Conservation (phyloP, 805 yeast species). For the Zygotorulaspora danielsina region DNA sequence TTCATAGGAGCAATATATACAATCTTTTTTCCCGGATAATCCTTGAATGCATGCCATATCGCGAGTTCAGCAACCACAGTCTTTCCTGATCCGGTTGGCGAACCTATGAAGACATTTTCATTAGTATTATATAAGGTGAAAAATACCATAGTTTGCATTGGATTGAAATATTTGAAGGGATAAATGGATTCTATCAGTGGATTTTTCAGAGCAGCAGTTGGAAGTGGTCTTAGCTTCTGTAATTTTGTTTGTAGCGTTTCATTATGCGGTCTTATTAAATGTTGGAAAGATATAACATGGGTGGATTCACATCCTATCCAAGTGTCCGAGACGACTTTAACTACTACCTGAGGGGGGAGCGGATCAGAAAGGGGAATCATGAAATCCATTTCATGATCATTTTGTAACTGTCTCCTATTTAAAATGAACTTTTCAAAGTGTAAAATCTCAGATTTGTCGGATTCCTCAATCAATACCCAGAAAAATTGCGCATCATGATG, state of each 20-base stretch:
- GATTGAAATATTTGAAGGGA: constrained; percentile 82
- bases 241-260: constrained; percentile 82
- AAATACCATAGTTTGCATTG: constrained; percentile 97
- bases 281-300: constrained; percentile 81
- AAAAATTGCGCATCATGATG: constrained; percentile 85
- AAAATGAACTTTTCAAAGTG: constrained; percentile 81
- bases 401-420: constrained; percentile 50
- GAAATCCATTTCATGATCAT: constrained; percentile 73
- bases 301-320: constrained; percentile 86
- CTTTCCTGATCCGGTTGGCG: constrained; percentile 98
- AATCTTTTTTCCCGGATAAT: constrained; percentile 77
- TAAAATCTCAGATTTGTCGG: constrained; percentile 64
- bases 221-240: constrained; percentile 78
- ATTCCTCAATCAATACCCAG: constrained; percentile 91
- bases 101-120: constrained; percentile 84
- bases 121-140: constrained; percentile 79
- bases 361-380: constrained; percentile 91
- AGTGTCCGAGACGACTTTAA: constrained; percentile 72
- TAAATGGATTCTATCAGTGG: constrained; percentile 65
- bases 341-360: constrained; percentile 80
- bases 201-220: constrained; percentile 73
- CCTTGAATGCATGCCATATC: constrained; percentile 90
- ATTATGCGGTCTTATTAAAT: constrained; percentile 80
- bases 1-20: constrained; percentile 92
- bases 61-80: constrained; percentile 96